Evolutionary conservation across 164 flowering plant species (phyloP).

Genomic region (Echeveria elegans): DNA sequence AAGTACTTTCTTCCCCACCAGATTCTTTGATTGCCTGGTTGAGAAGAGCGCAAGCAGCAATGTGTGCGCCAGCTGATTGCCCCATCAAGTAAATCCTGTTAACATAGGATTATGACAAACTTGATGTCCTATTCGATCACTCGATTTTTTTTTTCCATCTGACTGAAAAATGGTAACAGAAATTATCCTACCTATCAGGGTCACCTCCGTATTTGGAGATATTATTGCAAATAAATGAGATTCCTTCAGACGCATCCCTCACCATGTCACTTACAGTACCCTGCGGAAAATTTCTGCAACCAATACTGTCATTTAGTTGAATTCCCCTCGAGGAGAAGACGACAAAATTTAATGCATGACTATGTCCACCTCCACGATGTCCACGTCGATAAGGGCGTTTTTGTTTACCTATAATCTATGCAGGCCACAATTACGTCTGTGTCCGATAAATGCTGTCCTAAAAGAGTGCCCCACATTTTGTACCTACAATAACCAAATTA

Average conservation of each 20-base stretch:
- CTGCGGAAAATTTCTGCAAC: constrained; percentile 90
- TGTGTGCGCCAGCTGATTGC: constrained; percentile 79
- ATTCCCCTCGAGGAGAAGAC: neutral
- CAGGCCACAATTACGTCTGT: constrained; percentile 89
- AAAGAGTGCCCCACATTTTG: constrained; percentile 95
- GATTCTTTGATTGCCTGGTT: constrained; percentile 59
- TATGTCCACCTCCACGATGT: too few species aligned
- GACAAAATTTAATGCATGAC: neutral
- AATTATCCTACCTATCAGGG: constrained; percentile 54
- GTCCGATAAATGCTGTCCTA: constrained; percentile 80
- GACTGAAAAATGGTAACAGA: neutral
- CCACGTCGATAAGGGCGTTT: neutral
- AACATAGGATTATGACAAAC: constrained; percentile 6
- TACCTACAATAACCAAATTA: constrained; percentile 39
- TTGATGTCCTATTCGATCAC: neutral
- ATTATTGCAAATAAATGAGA: constrained; percentile 75
- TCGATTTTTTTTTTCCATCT: neutral
- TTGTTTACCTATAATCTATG: constrained; percentile 82
- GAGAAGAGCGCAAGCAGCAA: constrained; percentile 59
- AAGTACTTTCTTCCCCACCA: constrained; percentile 29
- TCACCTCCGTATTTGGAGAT: constrained; percentile 94
- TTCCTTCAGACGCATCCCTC: constrained; percentile 78
- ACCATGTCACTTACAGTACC: constrained; percentile 96
- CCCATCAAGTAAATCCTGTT: constrained; percentile 61
- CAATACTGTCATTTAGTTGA: constrained; percentile 8